Evolutionary conservation across 2,329 filamentous ascomycete species (phyloP).

Genomic region (Hypoxylon sp.): DNA sequence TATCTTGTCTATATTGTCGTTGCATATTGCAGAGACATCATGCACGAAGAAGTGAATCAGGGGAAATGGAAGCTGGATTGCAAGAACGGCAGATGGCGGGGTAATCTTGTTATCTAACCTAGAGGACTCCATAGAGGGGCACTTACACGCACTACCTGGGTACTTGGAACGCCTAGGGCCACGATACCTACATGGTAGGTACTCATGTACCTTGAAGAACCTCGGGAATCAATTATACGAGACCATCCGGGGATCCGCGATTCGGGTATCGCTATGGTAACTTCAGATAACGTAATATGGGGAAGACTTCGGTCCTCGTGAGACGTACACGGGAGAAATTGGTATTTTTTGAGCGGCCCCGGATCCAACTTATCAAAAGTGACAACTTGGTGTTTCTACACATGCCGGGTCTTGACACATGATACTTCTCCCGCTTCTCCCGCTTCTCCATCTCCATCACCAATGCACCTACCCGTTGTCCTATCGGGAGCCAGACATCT

Average conservation of each 20-base stretch:
- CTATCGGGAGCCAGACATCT: conserved; percentile 8
- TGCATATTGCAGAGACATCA: conserved; percentile 15
- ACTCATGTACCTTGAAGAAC: conserved; percentile 30
- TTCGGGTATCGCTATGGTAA: conserved; percentile 12
- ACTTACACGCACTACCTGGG: conserved; percentile 2
- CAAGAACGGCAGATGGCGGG: conserved; percentile 29
- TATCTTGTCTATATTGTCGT: conserved; percentile 37
- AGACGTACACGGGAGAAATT: neutral
- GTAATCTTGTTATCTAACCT: conserved; percentile 14
- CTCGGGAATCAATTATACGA: conserved; percentile 34
- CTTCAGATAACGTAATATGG: conserved; percentile 4
- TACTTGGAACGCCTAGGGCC: conserved; percentile 8
- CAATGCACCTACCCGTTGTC: conserved; percentile 8
- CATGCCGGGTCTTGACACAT: neutral
- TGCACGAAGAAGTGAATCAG: conserved; percentile 25
- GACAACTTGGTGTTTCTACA: conserved; percentile 4
- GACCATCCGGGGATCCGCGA: conserved; percentile 4
- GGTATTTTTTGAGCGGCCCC: conserved; percentile 21
- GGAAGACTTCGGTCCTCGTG: neutral
- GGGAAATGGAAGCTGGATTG: conserved; percentile 32
- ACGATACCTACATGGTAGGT: neutral
- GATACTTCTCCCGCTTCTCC: neutral
- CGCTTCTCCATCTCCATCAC: neutral
- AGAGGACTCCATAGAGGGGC: conserved; percentile 23
- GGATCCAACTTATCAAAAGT: conserved; percentile 15